Evolutionary conservation across 176 grass and related monocot species (phyloP).

Genomic region (Bothriochloa decipiens): DNA sequence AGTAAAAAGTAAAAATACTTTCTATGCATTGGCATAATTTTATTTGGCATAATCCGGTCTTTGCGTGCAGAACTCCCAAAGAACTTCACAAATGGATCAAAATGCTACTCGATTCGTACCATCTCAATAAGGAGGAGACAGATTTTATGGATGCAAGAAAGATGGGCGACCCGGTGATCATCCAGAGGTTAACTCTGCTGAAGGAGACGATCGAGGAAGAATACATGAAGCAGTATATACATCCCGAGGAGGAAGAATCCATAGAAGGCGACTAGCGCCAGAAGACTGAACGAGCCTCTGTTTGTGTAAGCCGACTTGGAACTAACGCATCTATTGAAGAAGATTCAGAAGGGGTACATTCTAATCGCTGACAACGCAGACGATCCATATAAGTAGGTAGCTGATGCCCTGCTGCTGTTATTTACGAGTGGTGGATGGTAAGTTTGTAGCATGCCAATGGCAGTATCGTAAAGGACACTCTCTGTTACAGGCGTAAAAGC

Average conservation of each 20-base stretch:
- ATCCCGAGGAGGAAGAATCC: constrained; percentile 55
- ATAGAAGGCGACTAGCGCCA: constrained; percentile 16
- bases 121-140: constrained; percentile 87
- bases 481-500: background rate
- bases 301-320: background rate
- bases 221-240: constrained; percentile 68
- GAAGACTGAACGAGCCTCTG: constrained; percentile 26
- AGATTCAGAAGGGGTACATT: background rate
- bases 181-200: constrained; percentile 78
- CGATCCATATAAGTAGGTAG: background rate
- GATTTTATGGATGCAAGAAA: constrained; percentile 75
- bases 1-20: background rate
- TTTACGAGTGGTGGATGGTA: background rate
- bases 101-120: constrained; percentile 87
- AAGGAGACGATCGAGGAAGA: constrained; percentile 84
- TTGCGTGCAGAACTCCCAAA: constrained; percentile 72
- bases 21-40: background rate
- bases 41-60: background rate
- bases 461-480: background rate
- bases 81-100: constrained; percentile 92
- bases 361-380: background rate
- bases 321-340: background rate
- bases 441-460: constrained; percentile 7
- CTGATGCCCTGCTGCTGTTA: background rate
- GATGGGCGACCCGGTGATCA: constrained; percentile 79